phyloP scores from a whole-genome alignment of 306 rosid species.

The Gillenia trifoliata region DNA sequence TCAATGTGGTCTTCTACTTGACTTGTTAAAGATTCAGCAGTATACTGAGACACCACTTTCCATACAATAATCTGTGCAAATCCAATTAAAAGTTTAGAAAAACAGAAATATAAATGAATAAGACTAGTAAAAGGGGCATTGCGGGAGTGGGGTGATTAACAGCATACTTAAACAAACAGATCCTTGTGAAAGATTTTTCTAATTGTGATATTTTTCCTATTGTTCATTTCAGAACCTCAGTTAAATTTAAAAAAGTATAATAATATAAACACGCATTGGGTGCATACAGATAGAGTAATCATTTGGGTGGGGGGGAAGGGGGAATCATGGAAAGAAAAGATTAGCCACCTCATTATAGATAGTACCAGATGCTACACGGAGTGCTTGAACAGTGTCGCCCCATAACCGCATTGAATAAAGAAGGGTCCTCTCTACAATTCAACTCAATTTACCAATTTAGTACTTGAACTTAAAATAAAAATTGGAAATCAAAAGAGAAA shows the following conservation, averaged over 20 bases:
- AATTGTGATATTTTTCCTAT: too few relatives aligned
- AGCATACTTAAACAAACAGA: neutral
- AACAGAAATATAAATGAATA: neutral
- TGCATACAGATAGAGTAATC: neutral
- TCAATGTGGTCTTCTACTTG: conserved; percentile 22
- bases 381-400: conserved; percentile 79
- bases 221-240: too few relatives aligned
- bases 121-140: neutral
- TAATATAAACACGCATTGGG: neutral
- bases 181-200: neutral
- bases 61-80: conserved; percentile 78
- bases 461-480: neutral
- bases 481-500: neutral
- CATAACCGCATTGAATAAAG: conserved; percentile 89
- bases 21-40: conserved; percentile 27
- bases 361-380: conserved; percentile 85
- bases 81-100: neutral
- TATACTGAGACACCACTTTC: conserved; percentile 52
- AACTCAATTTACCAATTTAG: conserved; percentile 1
- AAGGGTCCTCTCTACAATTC: conserved; percentile 62
- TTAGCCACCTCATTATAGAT: conserved; percentile 75
- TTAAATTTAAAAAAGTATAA: too few relatives aligned
- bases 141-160: neutral
- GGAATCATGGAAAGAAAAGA: conserved; percentile 17
- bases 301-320: neutral